Evolutionary conservation across 2,329 filamentous ascomycete species (phyloP), one percentile per base, ranked within the genome.

Genomic region (Fusarium stilboides): DNA sequence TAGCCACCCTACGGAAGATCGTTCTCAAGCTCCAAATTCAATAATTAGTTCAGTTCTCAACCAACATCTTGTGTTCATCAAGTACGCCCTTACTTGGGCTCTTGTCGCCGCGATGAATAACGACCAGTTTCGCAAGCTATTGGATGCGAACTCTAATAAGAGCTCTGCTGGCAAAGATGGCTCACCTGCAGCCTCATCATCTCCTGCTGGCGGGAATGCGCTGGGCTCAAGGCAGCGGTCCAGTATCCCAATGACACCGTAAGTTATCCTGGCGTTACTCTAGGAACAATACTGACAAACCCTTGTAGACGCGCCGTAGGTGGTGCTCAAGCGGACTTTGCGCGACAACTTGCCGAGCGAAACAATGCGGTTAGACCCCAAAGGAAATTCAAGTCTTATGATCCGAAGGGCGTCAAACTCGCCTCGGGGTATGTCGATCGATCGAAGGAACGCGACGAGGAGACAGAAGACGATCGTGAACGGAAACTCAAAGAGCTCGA

Each of bases 201-300:
- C 70, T 55, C 64, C 74, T 13, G 68, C 65, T 42, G 71, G 57
- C 31, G 81, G 85, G 46, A 81, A 82, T 49, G 81, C 88, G 6
- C 85, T 97, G 58, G 94, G 94, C 22, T 96, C 93, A 60, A 88
- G 92, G 75, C 89, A 92, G 80, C 89, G 89, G 70, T 88, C 92
- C 34, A 95, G 88, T 79, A 95, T 97, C 65, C 94, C 94, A 58
- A 98, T 98, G 95, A 98, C 95, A 47, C 95, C 95, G 91, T 94
- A 86, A 74, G 90, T 84, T 14, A 40, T 10, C 2, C n/a, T 14
- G 4, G 13, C 19, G 28, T 3, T 31, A 3, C 5, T 5, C 5
- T 24, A 13, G 4, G 49, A 40, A 56, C 42, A 33, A 12, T 26
- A 53, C 75, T 80, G 55, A 80, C 71, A 13, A 44, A 14, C 26